A percentile compares a stretch with the other conserved stretches of the same genome.
Evolutionary conservation across 2,329 filamentous ascomycete genomes (phyloP).

Genomic region (Fusarium napiforme): DNA sequence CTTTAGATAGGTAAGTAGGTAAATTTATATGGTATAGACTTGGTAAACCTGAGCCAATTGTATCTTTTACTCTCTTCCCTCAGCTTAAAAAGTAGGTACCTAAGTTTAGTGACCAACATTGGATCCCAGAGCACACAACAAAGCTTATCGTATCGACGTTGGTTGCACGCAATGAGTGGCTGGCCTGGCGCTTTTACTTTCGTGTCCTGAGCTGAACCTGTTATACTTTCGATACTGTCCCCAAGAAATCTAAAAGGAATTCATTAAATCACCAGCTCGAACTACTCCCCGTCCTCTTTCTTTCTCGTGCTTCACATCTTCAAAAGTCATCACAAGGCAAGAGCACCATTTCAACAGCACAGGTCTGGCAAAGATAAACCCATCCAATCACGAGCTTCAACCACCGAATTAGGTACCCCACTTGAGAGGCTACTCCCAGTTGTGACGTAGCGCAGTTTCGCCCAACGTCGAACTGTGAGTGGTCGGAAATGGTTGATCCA

Average conservation of each 20-base stretch:
- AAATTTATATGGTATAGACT: not conserved
- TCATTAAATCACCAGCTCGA: not conserved
- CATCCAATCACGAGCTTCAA: not conserved
- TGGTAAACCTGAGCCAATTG: not conserved
- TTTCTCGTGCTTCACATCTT: not conserved
- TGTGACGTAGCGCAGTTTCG: conserved; percentile 8
- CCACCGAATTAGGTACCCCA: not conserved
- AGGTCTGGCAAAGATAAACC: not conserved
- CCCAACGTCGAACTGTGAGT: not conserved
- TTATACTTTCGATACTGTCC: not conserved
- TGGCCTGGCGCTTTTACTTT: not conserved
- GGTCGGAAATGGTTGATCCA: conserved; percentile 1
- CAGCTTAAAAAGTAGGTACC: not conserved
- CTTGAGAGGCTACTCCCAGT: not conserved
- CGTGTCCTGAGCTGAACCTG: not conserved
- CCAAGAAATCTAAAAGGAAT: too few species aligned
- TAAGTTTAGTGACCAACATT: not conserved
- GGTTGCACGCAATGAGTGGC: not conserved
- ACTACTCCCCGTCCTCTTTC: not conserved
- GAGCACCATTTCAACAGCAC: not conserved
- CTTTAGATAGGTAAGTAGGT: too few species aligned
- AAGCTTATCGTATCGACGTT: not conserved
- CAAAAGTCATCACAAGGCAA: not conserved
- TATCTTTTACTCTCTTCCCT: too few species aligned
- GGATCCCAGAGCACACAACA: not conserved